Evolutionary conservation across 1,284 basidiomycete genomes (phyloP), one percentile per base, ranked within the genome.

Genomic region (Naganishia sp.): DNA sequence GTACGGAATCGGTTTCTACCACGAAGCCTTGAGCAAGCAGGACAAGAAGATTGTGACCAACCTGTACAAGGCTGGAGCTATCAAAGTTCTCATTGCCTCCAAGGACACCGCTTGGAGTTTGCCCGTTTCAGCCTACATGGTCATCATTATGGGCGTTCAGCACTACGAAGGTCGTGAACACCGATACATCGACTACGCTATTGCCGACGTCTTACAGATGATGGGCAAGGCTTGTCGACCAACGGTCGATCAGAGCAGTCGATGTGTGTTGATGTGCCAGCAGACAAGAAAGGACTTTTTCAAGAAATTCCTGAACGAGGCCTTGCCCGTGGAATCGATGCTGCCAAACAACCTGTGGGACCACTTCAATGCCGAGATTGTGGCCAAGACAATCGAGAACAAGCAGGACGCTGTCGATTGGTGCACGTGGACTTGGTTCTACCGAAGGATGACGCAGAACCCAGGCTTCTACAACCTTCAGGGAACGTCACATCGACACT

Each of bases 121-220:
- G 23, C 94, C 96, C 0, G 86, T 97, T 39, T 87, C 90, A 0
- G 89, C 91, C 67, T 96, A 97, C 80, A 93, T 99, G 90, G 94
- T 98, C 56, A 88, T 99, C 74, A 90, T 99, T 75, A 97, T 99
- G 93, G 94, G 94, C 35, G 92, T 98, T 0, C 96, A 99, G 77
- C 90, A 82, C 67, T 99, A 92, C 74, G 94, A 99, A 76, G 94
- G 93, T 74, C 90, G 91, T 79, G 94, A 97, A 74, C 94, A 96
- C 76, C 90, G 95, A 58, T 99, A 99, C 73, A 85, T 96, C 72
- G 95, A 99, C 80, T 99, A 98, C 75, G 91, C 96, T 1, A 90
- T 99, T 67, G 92, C 95, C 83, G 94, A 98, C 72, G 90, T 99
- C 13, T 85, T 99, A 1, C 94, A 99, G 76, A 99, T 99, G 95